A percentile compares a stretch with the other conserved stretches of the same genome.
These are phyloP conservation scores for Solanum stenotomum DNA, from an alignment of 257 asterid genomes.

Conservation along the genomic window DNA sequence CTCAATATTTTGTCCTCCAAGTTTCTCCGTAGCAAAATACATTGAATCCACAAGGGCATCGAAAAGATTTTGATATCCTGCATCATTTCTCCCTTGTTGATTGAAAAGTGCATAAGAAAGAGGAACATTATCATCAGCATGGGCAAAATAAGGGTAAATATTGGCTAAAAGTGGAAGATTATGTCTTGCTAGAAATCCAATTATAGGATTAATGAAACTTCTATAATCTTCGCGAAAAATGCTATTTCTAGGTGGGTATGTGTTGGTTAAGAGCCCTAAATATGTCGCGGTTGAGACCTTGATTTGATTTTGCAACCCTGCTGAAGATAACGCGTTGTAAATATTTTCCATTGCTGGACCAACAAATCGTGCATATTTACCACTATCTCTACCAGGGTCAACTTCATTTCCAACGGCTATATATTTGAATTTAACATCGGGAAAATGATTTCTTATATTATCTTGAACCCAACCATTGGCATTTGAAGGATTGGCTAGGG, in stretches of 20 bases:
- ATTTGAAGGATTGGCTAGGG: not conserved
- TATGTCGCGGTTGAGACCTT: conserved; percentile 27
- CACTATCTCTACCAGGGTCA: not conserved
- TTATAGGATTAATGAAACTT: conserved; percentile 1
- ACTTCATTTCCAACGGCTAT: conserved; percentile 37
- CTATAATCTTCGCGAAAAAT: not conserved
- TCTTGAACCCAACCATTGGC: conserved; percentile 22
- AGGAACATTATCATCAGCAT: not conserved
- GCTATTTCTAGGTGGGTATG: conserved; percentile 23
- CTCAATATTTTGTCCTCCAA: too few species aligned
- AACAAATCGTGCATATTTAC: not conserved
- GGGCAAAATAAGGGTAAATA: conserved; percentile 19
- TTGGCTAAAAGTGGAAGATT: conserved; percentile 22
- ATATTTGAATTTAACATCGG: conserved; percentile 23
- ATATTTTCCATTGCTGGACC: conserved; percentile 26
- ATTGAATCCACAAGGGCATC: too few species aligned
- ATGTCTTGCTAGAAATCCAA: conserved; percentile 2
- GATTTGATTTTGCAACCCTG: conserved; percentile 8
- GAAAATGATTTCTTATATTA: not conserved
- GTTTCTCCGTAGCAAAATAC: too few species aligned
- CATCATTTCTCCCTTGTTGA: not conserved
- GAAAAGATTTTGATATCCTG: too few species aligned
- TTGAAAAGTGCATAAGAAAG: conserved; percentile 15
- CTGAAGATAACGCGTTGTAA: not conserved
- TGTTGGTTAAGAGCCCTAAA: not conserved